Conservation (phyloP, 2,329 filamentous ascomycete genomes). For the Neospermospora avenae region DNA sequence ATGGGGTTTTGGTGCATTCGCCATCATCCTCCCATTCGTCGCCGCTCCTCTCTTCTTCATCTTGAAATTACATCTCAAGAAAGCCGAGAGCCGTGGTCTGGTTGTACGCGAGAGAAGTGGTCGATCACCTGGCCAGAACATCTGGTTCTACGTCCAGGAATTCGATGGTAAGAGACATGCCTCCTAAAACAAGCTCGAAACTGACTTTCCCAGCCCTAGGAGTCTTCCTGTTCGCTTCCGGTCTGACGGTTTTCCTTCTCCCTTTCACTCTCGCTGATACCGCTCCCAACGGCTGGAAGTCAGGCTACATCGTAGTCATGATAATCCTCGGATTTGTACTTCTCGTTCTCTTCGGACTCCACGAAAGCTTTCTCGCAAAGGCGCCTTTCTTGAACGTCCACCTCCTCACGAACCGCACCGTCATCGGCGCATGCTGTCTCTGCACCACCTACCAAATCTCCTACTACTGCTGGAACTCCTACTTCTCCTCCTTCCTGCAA, state of each 20-base stretch:
- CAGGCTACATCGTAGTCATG: constrained; percentile 25
- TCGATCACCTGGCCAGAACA: constrained; percentile 22
- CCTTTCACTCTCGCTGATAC: constrained; percentile 28
- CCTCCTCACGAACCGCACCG: constrained; percentile 27
- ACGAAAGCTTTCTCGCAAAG: constrained; percentile 39
- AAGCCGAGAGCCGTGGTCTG: constrained; percentile 26
- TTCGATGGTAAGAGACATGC: constrained; percentile 38
- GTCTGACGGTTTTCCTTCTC: constrained; percentile 58
- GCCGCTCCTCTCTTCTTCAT: constrained; percentile 58
- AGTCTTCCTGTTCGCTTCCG: constrained; percentile 52
- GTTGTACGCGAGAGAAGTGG: constrained; percentile 22
- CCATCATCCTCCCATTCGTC: constrained; percentile 59
- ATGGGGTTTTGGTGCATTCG: constrained; percentile 66
- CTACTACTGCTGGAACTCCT: constrained; percentile 52
- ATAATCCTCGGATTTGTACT: constrained; percentile 24
- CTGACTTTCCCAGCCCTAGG: constrained; percentile 19
- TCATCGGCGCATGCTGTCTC: constrained; percentile 36
- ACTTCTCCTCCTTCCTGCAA: constrained; percentile 56
- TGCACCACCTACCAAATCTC: constrained; percentile 37
- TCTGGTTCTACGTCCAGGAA: constrained; percentile 37
- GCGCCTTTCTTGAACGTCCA: constrained; percentile 23
- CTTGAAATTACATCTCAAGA: constrained; percentile 26
- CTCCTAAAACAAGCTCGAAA: constrained; percentile 41
- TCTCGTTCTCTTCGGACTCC: constrained; percentile 22
- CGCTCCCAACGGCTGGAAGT: constrained; percentile 21